These are phyloP conservation scores for Acanthamoeba pearcei DNA, from an alignment of 208 protist species.

Conservation along the genomic window DNA sequence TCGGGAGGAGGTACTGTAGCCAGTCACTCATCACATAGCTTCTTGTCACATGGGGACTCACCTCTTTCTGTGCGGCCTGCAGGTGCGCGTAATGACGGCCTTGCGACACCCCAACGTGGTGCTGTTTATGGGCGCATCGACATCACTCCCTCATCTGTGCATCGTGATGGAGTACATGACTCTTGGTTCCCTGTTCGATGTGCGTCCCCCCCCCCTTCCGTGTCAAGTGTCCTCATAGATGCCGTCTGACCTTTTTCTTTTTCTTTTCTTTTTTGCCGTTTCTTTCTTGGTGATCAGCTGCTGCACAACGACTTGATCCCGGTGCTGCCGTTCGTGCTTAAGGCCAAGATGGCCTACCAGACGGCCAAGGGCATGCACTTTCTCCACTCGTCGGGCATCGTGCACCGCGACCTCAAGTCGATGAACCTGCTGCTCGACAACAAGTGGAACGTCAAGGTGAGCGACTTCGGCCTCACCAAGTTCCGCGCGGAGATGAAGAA, in stretches of 20 bases:
- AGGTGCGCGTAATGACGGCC: slow-evolving; percentile 70
- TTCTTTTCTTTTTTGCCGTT: neutral
- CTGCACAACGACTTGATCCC: slow-evolving; percentile 30
- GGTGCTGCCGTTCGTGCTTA: neutral
- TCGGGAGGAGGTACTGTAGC: slow-evolving; percentile 1
- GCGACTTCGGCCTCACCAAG: slow-evolving; percentile 41
- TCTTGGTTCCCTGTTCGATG: neutral
- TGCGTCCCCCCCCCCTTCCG: neutral
- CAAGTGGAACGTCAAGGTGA: slow-evolving; percentile 11
- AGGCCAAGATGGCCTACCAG: slow-evolving; percentile 37
- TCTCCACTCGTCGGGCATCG: neutral
- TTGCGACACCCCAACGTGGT: slow-evolving; percentile 76
- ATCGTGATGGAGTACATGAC: slow-evolving; percentile 55
- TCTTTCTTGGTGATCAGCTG: neutral
- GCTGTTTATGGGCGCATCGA: slow-evolving; percentile 71
- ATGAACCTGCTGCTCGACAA: neutral
- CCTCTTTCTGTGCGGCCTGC: neutral
- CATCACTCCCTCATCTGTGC: neutral
- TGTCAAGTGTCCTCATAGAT: neutral
- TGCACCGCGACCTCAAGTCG: neutral
- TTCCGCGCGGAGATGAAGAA: slow-evolving; percentile 7
- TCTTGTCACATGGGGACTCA: neutral
- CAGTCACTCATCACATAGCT: neutral
- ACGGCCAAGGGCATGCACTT: slow-evolving; percentile 56
- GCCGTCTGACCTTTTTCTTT: neutral